Evolutionary conservation across 768 basidiomycete species (phyloP), one percentile per base, ranked within the genome.

Genomic region (Tylopilus subfusipes): DNA sequence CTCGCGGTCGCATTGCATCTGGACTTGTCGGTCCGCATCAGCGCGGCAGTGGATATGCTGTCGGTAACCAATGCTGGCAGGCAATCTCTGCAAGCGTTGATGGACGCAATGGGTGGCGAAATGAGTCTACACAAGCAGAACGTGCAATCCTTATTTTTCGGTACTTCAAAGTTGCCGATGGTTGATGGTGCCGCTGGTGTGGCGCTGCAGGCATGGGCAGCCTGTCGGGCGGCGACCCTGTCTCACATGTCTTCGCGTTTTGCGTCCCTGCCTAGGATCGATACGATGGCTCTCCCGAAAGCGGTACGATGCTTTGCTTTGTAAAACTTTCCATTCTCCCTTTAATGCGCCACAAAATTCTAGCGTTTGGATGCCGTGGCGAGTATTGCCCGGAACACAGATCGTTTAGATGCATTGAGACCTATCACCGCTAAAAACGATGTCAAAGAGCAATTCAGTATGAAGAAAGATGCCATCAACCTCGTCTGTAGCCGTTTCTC

Each of bases 321-420:
- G 2, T 4, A 45, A 31, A 18, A 9, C 39, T 19, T 33, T 14
- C 18, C 16, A 2, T 19, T 24, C 18, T 33, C 21, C 1, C 7
- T 30, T 48, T 61, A 4, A 52, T 47, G 10, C 6, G 50, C 54
- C 10, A 51, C 39, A 27, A 33, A 53, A 25, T 39, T 30, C 10
- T 60, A 78, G 81, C 69, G 69, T 34, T 69, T 87, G 8, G 54
- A 65, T 18, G 71, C 76, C 19, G 62, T 86, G 2, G 70, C 77
- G 1, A 83, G 76, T 58, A 68, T 79, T 46, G 72, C 74, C 14
- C 74, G 70, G 6, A 75, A 81, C 43, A 66, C 75, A 2, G 73
- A 78, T 14, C 75, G 77, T 9, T 69, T 82, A 16, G 75, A 81
- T 18, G 69, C 77, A 18, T 56, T 75, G 52, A 83, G 83, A 58